phyloP scores from a whole-genome alignment of 208 protist genomes.

The Trichomonas tenax region DNA sequence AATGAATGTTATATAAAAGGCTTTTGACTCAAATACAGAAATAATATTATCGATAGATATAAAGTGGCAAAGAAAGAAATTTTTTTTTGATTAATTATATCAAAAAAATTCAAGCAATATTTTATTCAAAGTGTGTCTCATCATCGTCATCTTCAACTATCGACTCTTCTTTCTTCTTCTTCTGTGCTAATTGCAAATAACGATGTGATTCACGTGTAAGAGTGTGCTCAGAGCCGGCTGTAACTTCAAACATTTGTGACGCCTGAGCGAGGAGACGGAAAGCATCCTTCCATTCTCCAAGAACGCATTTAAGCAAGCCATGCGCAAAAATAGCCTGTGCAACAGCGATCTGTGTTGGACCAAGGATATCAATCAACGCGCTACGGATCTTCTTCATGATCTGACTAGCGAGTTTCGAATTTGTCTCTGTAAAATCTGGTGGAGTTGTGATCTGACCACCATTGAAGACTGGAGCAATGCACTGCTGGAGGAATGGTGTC shows the following conservation, averaged over 20 bases:
- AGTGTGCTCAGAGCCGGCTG: neutral
- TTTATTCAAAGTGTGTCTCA: neutral
- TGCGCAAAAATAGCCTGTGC: neutral
- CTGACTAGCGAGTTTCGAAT: neutral
- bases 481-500: conserved; percentile 8
- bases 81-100: no score
- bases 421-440: neutral
- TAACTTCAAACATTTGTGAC: conserved; percentile 1
- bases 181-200: neutral
- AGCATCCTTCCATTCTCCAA: conserved; percentile 7
- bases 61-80: no score
- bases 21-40: no score
- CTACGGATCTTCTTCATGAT: neutral
- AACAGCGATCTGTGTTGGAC: conserved; percentile 13
- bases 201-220: neutral
- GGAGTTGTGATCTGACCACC: neutral
- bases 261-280: neutral
- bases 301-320: neutral
- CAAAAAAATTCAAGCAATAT: neutral
- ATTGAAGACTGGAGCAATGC: neutral
- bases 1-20: no score
- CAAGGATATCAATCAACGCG: neutral
- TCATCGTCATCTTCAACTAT: neutral
- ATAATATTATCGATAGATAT: no score
- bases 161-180: conserved; percentile 4